phyloP scores from a whole-genome alignment of 2,329 filamentous ascomycete species.

The Neonectria punicea region DNA sequence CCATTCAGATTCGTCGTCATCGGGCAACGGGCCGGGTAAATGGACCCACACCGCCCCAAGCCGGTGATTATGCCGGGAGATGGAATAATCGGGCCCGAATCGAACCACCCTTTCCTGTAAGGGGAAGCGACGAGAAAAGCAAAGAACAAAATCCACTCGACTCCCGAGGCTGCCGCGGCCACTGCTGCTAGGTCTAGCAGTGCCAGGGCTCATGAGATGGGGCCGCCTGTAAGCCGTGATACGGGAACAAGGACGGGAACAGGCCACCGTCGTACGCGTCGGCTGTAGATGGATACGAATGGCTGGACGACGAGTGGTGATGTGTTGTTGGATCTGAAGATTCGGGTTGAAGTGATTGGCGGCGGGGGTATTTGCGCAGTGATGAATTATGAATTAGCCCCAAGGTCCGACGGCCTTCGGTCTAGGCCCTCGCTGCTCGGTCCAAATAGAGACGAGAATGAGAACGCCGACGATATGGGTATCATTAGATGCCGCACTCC shows the following conservation, averaged over 20 bases:
- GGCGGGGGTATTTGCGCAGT: neutral
- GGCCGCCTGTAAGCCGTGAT: constrained; percentile 14
- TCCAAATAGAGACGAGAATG: neutral
- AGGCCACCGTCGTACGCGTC: constrained; percentile 11
- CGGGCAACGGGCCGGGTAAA: constrained; percentile 23
- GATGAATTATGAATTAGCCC: neutral
- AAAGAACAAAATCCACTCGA: constrained; percentile 19
- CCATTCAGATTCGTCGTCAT: constrained; percentile 13
- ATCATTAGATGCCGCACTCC: constrained; percentile 66
- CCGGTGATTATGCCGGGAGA: constrained; percentile 31
- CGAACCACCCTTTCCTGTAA: constrained; percentile 34
- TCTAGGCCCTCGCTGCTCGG: constrained; percentile 8
- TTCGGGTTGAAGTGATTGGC: neutral
- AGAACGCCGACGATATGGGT: neutral
- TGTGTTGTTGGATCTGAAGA: neutral
- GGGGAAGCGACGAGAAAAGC: constrained; percentile 14
- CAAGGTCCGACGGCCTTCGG: neutral
- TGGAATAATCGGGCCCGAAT: constrained; percentile 27
- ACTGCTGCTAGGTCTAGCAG: neutral
- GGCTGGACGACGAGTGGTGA: neutral
- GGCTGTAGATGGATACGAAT: neutral
- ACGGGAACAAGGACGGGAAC: constrained; percentile 7
- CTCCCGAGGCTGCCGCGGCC: constrained; percentile 19
- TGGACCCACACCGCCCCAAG: constrained; percentile 27
- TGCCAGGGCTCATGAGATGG: neutral